Base-by-base conservation (phyloP, 306 rosid species). In the Trifolium dubium region DNA sequence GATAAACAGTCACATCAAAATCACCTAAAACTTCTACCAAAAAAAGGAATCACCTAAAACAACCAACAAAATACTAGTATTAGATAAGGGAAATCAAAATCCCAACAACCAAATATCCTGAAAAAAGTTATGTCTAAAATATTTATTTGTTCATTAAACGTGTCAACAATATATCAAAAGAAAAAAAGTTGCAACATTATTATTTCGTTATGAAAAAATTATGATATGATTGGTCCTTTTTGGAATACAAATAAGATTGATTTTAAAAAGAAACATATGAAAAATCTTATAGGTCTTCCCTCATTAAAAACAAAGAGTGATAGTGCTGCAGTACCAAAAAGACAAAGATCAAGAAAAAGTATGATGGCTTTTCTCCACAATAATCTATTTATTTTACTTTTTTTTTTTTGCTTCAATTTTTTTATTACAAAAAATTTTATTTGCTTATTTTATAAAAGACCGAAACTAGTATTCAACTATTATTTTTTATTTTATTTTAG, bases 311-410 rank as follows among this genome's bases (percentile, higher is more conserved):
- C 49, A 28, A 73, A 49, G 4, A 18, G 29, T 47, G 18, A 34
- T 28, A 35, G 49, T 67, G 55, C 56, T 55, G 71, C 28, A 29
- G 0, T 23, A 23, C 53, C 41, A 28, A 14, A 75, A 59, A 64
- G 65, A 75, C 19, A 53, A 17, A 6, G 55, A 2, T n/a, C 50
- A 29, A 29, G 73, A 40, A 54, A 55, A 55, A 66, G 67, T 66
- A 10, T 37, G 10, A 43, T 15, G 10, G 13, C 67, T 75, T 61
- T 55, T 55, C 28, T 56, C 34, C n/a, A 28, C 1, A 56, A 56
- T 2, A 28, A 23, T 56, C 0, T 29, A 53, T 7, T 53, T 53
- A 53, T 28, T 56, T 37, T 37, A 37, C 8, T 5, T 37, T 37
- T 37, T 9, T 37, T 9, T 37, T 37, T 37, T 37, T 37, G 41